A percentile compares a stretch with the other conserved stretches of the same genome.
Conservation (phyloP, 2,329 filamentous ascomycete genomes). For the Fusarium acutatum region DNA sequence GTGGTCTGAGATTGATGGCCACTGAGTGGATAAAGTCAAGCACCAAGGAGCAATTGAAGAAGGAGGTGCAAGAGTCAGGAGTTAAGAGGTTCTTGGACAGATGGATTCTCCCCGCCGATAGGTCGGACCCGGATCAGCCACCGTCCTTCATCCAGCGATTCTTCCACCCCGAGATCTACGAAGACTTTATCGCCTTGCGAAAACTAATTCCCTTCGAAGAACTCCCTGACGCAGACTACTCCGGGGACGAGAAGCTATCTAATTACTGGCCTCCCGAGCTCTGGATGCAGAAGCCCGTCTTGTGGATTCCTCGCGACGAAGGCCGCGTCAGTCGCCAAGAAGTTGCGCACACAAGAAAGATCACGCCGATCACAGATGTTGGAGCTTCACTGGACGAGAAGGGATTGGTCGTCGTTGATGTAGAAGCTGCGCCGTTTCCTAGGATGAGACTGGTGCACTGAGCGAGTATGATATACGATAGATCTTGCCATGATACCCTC, state of each 20-base stretch:
- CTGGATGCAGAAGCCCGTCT: conserved; percentile 69
- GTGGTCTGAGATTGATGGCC: conserved; percentile 45
- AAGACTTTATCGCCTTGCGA: conserved; percentile 76
- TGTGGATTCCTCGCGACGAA: conserved; percentile 87
- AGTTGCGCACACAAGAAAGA: conserved; percentile 73
- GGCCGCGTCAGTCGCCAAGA: conserved; percentile 82
- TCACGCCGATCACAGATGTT: conserved; percentile 79
- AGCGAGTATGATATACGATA: conserved; percentile 24
- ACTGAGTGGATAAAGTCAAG: conserved; percentile 49
- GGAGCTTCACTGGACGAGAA: conserved; percentile 47
- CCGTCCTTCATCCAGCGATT: conserved; percentile 71
- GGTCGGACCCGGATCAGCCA: conserved; percentile 39
- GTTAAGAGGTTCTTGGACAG: conserved; percentile 41
- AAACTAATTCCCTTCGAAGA: conserved; percentile 70
- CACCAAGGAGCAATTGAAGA: conserved; percentile 47
- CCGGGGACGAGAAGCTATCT: conserved; percentile 64
- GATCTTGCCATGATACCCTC: conserved; percentile 39
- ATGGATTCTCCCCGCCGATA: conserved; percentile 39
- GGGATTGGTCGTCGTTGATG: conserved; percentile 47
- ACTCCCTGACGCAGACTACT: conserved; percentile 54
- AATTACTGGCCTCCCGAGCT: conserved; percentile 73
- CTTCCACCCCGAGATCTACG: conserved; percentile 80
- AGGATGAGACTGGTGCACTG: conserved; percentile 52
- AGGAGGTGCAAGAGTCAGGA: conserved; percentile 37
- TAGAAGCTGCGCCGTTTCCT: conserved; percentile 51